Evolutionary conservation across 2,329 filamentous ascomycete species (phyloP).

Genomic region (Sporothrix protearum): DNA sequence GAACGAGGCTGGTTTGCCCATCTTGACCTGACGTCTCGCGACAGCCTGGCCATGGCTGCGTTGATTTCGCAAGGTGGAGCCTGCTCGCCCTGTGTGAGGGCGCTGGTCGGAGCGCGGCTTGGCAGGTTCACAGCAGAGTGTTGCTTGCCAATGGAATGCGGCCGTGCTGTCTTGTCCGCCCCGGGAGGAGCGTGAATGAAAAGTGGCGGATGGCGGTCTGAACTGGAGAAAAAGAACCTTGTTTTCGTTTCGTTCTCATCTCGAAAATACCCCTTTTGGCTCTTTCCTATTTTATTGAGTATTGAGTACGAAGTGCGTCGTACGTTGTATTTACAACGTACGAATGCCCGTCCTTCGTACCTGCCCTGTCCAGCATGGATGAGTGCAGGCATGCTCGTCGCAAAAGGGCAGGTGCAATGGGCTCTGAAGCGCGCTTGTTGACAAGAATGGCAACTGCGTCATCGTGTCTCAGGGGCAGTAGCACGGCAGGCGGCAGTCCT

Average conservation of each 20-base stretch:
- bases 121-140: neutral
- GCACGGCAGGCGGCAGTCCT: neutral
- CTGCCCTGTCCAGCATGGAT: neutral
- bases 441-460: slow-evolving; percentile 20
- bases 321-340: neutral
- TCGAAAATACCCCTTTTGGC: neutral
- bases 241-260: neutral
- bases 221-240: neutral
- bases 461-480: slow-evolving; percentile 10
- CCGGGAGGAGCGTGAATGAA: neutral
- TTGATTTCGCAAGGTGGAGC: slow-evolving; percentile 9
- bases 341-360: neutral
- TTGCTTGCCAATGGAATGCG: slow-evolving; percentile 10
- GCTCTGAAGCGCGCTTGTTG: neutral
- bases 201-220: neutral
- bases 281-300: too few species aligned
- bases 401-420: slow-evolving; percentile 9
- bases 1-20: neutral
- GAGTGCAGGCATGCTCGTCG: neutral
- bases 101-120: neutral
- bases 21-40: neutral
- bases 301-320: too few species aligned
- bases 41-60: neutral
- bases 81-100: neutral
- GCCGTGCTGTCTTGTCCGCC: neutral